A percentile compares a stretch with the other conserved stretches of the same genome.
phyloP scores from a whole-genome alignment of 1,284 basidiomycete genomes.

The Schizophyllum amplum region DNA sequence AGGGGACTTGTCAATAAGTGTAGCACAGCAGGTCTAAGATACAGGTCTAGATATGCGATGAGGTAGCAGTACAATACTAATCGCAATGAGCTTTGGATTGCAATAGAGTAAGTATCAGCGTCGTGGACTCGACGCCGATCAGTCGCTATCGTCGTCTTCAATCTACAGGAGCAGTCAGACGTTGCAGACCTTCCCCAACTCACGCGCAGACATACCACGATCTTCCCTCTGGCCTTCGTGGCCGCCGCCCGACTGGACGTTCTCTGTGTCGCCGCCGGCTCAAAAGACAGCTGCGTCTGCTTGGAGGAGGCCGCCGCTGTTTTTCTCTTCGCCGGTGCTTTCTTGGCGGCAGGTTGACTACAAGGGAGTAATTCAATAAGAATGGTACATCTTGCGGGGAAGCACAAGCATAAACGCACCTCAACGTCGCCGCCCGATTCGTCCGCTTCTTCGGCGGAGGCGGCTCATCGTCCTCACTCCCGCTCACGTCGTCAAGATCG shows the following conservation, averaged over 20 bases:
- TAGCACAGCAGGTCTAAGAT: too few relatives aligned
- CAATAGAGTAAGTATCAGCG: background rate
- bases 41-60: too few relatives aligned
- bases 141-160: slow-evolving; percentile 18
- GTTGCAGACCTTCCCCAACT: background rate
- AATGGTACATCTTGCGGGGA: background rate
- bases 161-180: slow-evolving; percentile 3
- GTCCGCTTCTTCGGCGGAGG: slow-evolving; percentile 45
- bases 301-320: slow-evolving; percentile 31
- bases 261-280: slow-evolving; percentile 38
- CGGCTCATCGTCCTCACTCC: slow-evolving; percentile 49
- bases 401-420: slow-evolving; percentile 30
- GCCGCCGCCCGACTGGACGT: slow-evolving; percentile 51
- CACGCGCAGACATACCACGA: slow-evolving; percentile 29
- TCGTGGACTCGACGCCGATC: background rate
- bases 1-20: too few relatives aligned
- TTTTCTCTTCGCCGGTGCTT: slow-evolving; percentile 51
- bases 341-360: slow-evolving; percentile 42
- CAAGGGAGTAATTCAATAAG: slow-evolving; percentile 14
- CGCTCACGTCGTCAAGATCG: slow-evolving; percentile 39
- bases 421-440: slow-evolving; percentile 58
- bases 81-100: background rate
- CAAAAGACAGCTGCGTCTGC: slow-evolving; percentile 56
- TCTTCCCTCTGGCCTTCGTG: slow-evolving; percentile 45
- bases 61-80: too few relatives aligned